These are phyloP conservation scores for Cladosporium sp. DNA, from an alignment of 2,329 filamentous ascomycete species.

Conservation along the genomic window DNA sequence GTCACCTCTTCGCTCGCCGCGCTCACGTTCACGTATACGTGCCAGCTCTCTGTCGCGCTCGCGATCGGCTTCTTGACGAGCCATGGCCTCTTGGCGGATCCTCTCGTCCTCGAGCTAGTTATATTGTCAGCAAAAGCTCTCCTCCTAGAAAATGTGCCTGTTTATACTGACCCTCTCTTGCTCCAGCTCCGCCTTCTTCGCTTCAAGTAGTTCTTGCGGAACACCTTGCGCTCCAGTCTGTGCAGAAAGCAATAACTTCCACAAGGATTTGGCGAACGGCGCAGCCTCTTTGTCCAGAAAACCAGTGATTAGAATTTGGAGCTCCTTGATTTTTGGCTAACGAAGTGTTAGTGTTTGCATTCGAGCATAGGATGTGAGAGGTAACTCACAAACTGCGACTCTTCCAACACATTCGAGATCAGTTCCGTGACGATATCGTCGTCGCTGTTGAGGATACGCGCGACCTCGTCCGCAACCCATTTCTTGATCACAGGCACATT, in stretches of 20 bases:
- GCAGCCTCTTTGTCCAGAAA: conserved; percentile 92
- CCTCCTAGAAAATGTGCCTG: neutral
- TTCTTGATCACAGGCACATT: conserved; percentile 98
- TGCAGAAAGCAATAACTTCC: conserved; percentile 86
- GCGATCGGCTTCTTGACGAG: conserved; percentile 66
- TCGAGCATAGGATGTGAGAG: too few species aligned
- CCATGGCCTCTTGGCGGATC: conserved; percentile 69
- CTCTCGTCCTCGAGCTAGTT: conserved; percentile 74
- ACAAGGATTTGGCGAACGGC: conserved; percentile 86
- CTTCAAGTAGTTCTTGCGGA: conserved; percentile 88
- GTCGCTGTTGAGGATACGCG: conserved; percentile 82
- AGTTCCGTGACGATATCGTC: conserved; percentile 96
- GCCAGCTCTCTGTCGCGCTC: conserved; percentile 68
- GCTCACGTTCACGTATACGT: conserved; percentile 62
- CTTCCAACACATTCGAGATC: conserved; percentile 66
- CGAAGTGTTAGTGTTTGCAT: neutral
- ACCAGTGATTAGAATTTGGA: conserved; percentile 91
- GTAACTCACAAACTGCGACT: conserved; percentile 65
- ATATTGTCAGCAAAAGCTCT: conserved; percentile 20
- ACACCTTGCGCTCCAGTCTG: conserved; percentile 86
- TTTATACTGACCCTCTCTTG: conserved; percentile 73
- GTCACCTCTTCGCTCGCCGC: conserved; percentile 41
- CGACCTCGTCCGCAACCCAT: conserved; percentile 91
- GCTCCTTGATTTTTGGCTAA: conserved; percentile 89
- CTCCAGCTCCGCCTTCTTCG: conserved; percentile 90